Evolutionary conservation across 768 basidiomycete species (phyloP).

Genomic region (Albatrellus ellisii): DNA sequence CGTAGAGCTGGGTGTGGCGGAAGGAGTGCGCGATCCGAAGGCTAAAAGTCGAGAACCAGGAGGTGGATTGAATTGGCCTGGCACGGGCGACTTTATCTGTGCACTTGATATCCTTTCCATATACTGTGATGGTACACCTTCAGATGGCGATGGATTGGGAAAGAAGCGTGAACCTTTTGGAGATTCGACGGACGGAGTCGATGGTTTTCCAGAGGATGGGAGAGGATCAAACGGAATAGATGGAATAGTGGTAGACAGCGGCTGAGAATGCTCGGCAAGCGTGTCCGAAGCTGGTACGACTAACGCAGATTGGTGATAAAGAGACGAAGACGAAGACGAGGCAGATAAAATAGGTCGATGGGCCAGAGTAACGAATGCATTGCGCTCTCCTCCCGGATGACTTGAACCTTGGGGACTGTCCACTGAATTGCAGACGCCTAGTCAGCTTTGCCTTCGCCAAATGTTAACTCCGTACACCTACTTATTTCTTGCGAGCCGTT

Average conservation of each 20-base stretch:
- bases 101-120: constrained; percentile 6
- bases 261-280: too few relatives aligned
- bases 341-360: too few relatives aligned
- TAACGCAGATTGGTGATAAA: too few relatives aligned
- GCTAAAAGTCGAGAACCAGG: constrained; percentile 31
- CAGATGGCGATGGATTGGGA: constrained; percentile 17
- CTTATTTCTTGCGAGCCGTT: too few relatives aligned
- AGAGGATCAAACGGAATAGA: constrained; percentile 3
- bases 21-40: constrained; percentile 21
- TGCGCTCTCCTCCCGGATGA: too few relatives aligned
- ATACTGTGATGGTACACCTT: constrained; percentile 2
- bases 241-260: not conserved
- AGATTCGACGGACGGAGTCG: constrained; percentile 10
- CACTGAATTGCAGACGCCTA: too few relatives aligned
- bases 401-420: too few relatives aligned
- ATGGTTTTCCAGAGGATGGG: constrained; percentile 7
- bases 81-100: constrained; percentile 15
- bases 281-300: too few relatives aligned
- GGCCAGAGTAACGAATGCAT: too few relatives aligned
- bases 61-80: constrained; percentile 26
- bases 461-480: too few relatives aligned
- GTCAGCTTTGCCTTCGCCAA: too few relatives aligned
- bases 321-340: too few relatives aligned
- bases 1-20: constrained; percentile 8
- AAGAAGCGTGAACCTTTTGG: constrained; percentile 23